Conservation (phyloP, 441 rosid genomes). For the Omphalea diandra region DNA sequence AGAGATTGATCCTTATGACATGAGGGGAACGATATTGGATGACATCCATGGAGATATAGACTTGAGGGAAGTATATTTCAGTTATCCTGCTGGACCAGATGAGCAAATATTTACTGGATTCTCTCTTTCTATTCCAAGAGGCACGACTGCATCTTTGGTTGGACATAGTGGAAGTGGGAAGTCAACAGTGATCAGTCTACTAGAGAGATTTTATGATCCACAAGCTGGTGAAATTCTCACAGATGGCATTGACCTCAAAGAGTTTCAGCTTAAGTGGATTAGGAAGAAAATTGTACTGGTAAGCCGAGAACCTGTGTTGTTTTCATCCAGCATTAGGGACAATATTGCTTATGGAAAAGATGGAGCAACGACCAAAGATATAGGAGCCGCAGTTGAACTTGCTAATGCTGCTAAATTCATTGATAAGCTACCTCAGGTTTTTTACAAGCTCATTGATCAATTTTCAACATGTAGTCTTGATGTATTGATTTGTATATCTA, state of each 20-base stretch:
- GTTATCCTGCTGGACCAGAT: constrained; percentile 66
- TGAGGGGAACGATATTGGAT: constrained; percentile 40
- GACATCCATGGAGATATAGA: constrained; percentile 61
- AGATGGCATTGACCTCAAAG: constrained; percentile 62
- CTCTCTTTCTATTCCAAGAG: constrained; percentile 53
- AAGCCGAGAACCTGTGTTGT: constrained; percentile 81
- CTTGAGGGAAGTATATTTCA: constrained; percentile 60
- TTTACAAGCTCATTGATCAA: neutral
- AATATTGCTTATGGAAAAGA: constrained; percentile 77
- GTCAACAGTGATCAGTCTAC: constrained; percentile 68
- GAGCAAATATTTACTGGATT: constrained; percentile 73
- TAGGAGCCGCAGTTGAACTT: constrained; percentile 58
- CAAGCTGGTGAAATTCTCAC: constrained; percentile 61
- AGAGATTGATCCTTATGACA: constrained; percentile 63
- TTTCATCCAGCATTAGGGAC: constrained; percentile 63
- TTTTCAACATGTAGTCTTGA: neutral
- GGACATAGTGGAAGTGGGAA: constrained; percentile 95
- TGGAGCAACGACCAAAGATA: constrained; percentile 58
- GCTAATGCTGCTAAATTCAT: constrained; percentile 82
- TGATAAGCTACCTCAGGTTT: constrained; percentile 75
- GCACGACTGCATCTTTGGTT: constrained; percentile 68
- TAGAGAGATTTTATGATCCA: constrained; percentile 84
- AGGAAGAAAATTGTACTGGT: constrained; percentile 75
- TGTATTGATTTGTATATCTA: neutral
- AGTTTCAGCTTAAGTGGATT: constrained; percentile 74